Conservation (phyloP, 441 rosid species). For the Brassica hybrid region DNA sequence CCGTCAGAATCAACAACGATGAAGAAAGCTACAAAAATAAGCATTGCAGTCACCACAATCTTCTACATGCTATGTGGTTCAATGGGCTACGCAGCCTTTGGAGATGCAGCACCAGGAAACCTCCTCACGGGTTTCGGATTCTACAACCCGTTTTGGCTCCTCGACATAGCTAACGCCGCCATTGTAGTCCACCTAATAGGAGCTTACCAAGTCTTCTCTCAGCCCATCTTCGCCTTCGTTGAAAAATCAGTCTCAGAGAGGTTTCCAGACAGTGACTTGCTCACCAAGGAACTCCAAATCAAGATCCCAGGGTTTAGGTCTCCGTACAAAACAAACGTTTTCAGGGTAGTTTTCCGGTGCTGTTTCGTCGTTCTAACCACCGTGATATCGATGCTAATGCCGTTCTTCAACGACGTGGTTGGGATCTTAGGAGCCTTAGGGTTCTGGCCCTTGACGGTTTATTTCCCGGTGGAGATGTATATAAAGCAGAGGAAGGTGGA, state of each 20-base stretch:
- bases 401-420: constrained; percentile 85
- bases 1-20: constrained; percentile 69
- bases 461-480: constrained; percentile 93
- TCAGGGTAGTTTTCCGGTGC: constrained; percentile 75
- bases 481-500: constrained; percentile 65
- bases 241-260: constrained; percentile 54
- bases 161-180: constrained; percentile 59
- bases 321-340: constrained; percentile 65
- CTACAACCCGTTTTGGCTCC: constrained; percentile 65
- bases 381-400: constrained; percentile 80
- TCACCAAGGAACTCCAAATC: constrained; percentile 62
- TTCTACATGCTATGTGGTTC: constrained; percentile 68
- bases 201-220: constrained; percentile 54
- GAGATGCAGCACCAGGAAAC: constrained; percentile 62
- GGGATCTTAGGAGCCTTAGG: constrained; percentile 87
- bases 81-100: constrained; percentile 70
- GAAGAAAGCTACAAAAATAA: constrained; percentile 61
- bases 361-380: constrained; percentile 69
- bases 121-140: constrained; percentile 64
- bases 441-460: constrained; percentile 90
- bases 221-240: constrained; percentile 72
- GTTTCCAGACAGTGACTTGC: constrained; percentile 66
- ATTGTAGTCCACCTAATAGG: constrained; percentile 63
- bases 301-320: constrained; percentile 51
- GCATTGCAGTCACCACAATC: constrained; percentile 54